phyloP scores from a whole-genome alignment of 495 filamentous ascomycete genomes.

The Cladorrhinum samala region DNA sequence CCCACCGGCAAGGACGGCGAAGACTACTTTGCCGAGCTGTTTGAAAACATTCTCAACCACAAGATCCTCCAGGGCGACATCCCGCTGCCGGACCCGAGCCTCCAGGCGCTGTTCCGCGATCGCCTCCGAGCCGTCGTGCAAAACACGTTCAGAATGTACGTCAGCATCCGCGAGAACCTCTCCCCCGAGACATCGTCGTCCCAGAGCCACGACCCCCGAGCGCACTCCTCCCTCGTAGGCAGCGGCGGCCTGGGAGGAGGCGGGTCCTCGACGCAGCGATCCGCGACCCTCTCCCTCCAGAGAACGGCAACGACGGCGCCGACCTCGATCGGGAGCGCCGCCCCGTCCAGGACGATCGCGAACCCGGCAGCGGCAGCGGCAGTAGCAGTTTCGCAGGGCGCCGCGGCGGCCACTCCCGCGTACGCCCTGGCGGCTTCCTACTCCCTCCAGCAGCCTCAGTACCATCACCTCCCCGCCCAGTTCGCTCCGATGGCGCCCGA shows the following conservation, averaged over 20 bases:
- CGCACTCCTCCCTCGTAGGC: no score
- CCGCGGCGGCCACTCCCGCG: no score
- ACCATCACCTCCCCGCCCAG: background rate
- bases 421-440: background rate
- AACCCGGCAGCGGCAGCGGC: no score
- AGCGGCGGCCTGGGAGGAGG: background rate
- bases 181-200: conserved; percentile 16
- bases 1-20: conserved; percentile 18
- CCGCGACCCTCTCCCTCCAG: background rate
- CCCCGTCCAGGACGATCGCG: background rate
- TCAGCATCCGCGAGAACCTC: conserved; percentile 13
- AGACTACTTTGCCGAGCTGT: conserved; percentile 19
- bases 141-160: conserved; percentile 16
- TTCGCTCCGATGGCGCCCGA: background rate
- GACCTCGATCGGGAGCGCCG: background rate
- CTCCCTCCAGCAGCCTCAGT: background rate
- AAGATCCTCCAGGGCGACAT: conserved; percentile 21
- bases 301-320: background rate
- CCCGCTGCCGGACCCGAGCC: conserved; percentile 1
- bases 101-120: conserved; percentile 8
- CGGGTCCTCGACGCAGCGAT: background rate
- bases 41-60: conserved; percentile 22
- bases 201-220: conserved; percentile 13
- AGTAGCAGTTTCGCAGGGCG: no score
- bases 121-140: conserved; percentile 16